Evolutionary conservation across 768 basidiomycete genomes (phyloP).

Genomic region (Myochromella boudieri): DNA sequence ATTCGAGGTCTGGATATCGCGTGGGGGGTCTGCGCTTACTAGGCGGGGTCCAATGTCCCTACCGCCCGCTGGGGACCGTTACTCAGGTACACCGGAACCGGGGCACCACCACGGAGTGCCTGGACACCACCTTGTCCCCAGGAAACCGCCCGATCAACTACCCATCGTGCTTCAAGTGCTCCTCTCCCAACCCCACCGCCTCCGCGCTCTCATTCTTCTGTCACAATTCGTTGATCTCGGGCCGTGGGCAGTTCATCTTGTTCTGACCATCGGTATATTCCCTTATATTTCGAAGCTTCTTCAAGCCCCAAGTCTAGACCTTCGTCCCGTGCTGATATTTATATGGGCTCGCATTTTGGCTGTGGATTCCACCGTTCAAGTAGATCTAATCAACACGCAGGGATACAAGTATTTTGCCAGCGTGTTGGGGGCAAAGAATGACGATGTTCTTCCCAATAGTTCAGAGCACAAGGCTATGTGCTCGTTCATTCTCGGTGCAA

Average conservation of each 20-base stretch:
- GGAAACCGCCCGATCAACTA: conserved; percentile 94
- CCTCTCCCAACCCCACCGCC: conserved; percentile 92
- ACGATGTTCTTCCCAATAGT: conserved; percentile 81
- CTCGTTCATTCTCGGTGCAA: conserved; percentile 89
- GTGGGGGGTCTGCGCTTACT: conserved; percentile 84
- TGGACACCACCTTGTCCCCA: conserved; percentile 64
- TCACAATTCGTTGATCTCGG: conserved; percentile 98
- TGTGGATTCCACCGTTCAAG: conserved; percentile 91
- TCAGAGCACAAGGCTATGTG: conserved; percentile 99
- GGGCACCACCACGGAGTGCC: conserved; percentile 18
- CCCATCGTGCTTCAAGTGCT: conserved; percentile 98
- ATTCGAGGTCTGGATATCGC: conserved; percentile 97
- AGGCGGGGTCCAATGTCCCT: conserved; percentile 74
- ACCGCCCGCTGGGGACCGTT: conserved; percentile 45
- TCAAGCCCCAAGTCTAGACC: conserved; percentile 90
- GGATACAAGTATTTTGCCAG: conserved; percentile 87
- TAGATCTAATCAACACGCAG: conserved; percentile 80
- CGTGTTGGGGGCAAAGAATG: conserved; percentile 69
- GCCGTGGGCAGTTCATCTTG: conserved; percentile 97
- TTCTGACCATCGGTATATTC: conserved; percentile 95
- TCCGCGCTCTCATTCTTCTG: conserved; percentile 91
- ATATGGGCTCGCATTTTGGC: conserved; percentile 98
- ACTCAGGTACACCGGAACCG: conserved; percentile 13
- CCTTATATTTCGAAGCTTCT: conserved; percentile 97
- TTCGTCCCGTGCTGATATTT: conserved; percentile 97